Base-by-base conservation (phyloP, 2,329 filamentous ascomycete genomes). In the Didymella glomerata region DNA sequence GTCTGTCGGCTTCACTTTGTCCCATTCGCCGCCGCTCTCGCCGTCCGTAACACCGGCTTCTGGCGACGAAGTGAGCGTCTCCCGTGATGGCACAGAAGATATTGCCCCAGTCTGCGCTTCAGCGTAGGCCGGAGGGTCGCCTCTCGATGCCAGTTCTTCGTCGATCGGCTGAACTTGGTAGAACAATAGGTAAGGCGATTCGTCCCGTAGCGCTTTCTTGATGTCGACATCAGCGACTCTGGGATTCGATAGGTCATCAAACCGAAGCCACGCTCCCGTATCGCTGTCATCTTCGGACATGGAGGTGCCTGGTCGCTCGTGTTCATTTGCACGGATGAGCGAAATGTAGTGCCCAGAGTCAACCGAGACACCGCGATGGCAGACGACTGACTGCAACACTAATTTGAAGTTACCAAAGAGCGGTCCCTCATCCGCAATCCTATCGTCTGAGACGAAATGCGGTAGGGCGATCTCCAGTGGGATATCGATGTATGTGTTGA, bases 151-250 rank as follows among this genome's bases (percentile, higher is more conserved):
- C n/a, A 79, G 77, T 63, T 90, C 85, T 55, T 93, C 90, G 28
- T 92, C 86, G 70, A 96, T 92, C 0, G 94, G 93, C 28, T 96
- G 86, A 40, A 98, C 91, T 76, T 97, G 94, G 72, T 97, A 99
- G 77, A 98, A 98, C 0, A 99, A 82, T 7, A 98, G 84, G 74
- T 98, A 98, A 0, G 95, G 94, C 75, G 92, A 96, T 75, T 97
- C 93, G n/a, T 90, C 85, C 66, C 87, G 89, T 48, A 98, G 79
- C 0, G 91, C 89, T 66, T 89, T 80, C 61, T 91, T 88, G 63
- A 97, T 90, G 69, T 96, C 87, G 48, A 97, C 88, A 54, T 90
- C 84, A 0, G 83, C 84, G 3, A 98, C 90, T 25, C 94, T 86
- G 55, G 88, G 84, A 34, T 85, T 81, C 0, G 86, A 80, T n/a